phyloP scores from a whole-genome alignment of 2,329 filamentous ascomycete species.

The Claviceps pazoutovae region DNA sequence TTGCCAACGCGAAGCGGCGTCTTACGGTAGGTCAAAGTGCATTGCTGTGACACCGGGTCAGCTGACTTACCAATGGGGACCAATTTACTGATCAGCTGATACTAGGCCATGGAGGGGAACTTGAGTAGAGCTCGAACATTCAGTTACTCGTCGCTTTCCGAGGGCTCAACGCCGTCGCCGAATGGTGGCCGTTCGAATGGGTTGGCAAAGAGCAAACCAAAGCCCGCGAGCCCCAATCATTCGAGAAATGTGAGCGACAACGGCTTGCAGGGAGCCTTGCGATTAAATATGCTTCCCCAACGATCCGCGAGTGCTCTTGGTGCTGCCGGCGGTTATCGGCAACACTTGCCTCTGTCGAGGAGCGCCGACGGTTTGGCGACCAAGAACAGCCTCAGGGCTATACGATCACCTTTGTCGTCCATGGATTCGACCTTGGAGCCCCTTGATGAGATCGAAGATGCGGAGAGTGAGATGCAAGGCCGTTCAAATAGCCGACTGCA shows the following conservation, averaged over 20 bases:
- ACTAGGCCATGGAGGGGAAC: slow-evolving; percentile 85
- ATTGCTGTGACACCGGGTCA: neutral
- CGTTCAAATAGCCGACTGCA: slow-evolving; percentile 21
- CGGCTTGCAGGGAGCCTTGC: slow-evolving; percentile 14
- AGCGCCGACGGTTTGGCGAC: slow-evolving; percentile 28
- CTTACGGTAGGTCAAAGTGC: slow-evolving; percentile 52
- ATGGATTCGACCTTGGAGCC: slow-evolving; percentile 35
- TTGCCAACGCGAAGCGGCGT: slow-evolving; percentile 82
- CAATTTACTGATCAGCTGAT: neutral
- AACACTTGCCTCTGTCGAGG: slow-evolving; percentile 29
- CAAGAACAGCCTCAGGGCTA: slow-evolving; percentile 13
- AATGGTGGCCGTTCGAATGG: slow-evolving; percentile 17
- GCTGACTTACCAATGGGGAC: neutral
- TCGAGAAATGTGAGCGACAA: slow-evolving; percentile 21
- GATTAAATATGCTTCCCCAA: slow-evolving; percentile 25
- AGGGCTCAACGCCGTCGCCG: slow-evolving; percentile 37
- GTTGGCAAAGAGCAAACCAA: slow-evolving; percentile 10
- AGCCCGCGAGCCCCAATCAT: slow-evolving; percentile 10
- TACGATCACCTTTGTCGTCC: slow-evolving; percentile 23
- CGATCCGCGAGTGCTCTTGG: slow-evolving; percentile 52
- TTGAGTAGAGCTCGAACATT: slow-evolving; percentile 63
- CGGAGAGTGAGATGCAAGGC: slow-evolving; percentile 13
- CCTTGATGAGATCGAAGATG: slow-evolving; percentile 34
- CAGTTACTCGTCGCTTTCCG: slow-evolving; percentile 28
- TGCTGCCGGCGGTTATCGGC: slow-evolving; percentile 43